These are phyloP conservation scores for Alnus rubra DNA, from an alignment of 306 rosid species.

Conservation along the genomic window DNA sequence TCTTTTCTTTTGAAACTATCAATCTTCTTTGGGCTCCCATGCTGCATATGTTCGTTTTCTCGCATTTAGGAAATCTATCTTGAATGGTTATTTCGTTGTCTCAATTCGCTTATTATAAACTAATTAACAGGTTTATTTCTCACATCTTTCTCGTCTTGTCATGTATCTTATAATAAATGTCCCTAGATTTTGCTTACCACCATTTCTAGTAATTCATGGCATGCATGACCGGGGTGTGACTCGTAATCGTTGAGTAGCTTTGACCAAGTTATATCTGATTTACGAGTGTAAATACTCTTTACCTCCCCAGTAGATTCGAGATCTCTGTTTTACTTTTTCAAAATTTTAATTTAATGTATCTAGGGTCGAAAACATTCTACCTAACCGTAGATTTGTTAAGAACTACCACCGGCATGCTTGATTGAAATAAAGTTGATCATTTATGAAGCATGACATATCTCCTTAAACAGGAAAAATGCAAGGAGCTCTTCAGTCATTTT, in stretches of 20 bases:
- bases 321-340: no score
- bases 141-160: not conserved
- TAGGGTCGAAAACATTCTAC: no score
- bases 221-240: not conserved
- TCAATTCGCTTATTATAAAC: not conserved
- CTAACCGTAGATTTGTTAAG: not conserved
- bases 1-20: no score
- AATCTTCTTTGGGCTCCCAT: not conserved
- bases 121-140: not conserved
- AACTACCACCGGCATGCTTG: conserved; percentile 2
- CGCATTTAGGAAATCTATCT: not conserved
- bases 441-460: conserved; percentile 21
- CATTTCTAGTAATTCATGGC: not conserved
- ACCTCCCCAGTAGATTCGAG: no score
- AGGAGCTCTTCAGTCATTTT: conserved; percentile 66
- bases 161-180: not conserved
- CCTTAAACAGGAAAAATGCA: conserved; percentile 63
- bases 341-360: no score
- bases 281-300: not conserved
- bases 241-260: not conserved
- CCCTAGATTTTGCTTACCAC: not conserved
- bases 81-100: not conserved
- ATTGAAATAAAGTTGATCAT: not conserved
- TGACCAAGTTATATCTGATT: not conserved
- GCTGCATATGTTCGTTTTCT: not conserved